Conservation (phyloP, 805 yeast species). For the Wickerhamomyces tratensis region DNA sequence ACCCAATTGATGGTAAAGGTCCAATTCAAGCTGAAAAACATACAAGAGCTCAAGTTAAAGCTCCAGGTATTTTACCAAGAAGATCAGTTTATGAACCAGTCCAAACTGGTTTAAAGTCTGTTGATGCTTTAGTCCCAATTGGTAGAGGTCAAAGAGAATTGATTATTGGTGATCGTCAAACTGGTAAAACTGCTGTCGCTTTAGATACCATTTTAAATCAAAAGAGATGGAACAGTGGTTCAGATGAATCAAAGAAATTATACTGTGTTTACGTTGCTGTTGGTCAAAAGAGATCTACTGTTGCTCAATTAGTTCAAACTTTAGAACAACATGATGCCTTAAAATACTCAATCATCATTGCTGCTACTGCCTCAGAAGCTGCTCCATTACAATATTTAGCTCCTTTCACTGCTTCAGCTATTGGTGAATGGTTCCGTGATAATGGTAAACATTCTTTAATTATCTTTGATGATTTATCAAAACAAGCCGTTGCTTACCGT, state of each 20-base stretch:
- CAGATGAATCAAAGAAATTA: constrained; percentile 93
- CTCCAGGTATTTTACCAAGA: constrained; percentile 99
- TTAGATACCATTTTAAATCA: constrained; percentile 97
- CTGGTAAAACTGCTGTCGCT: constrained; percentile 99
- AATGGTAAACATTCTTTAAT: constrained; percentile 97
- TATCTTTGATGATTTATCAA: constrained; percentile 95
- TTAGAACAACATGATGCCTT: constrained; percentile 97
- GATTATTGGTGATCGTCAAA: constrained; percentile 99
- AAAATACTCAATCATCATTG: constrained; percentile 95
- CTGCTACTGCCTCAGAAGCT: constrained; percentile 99
- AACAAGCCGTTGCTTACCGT: constrained; percentile 99
- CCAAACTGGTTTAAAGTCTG: constrained; percentile 99
- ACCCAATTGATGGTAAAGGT: constrained; percentile 99
- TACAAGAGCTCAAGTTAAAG: constrained; percentile 97
- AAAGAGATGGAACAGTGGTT: constrained; percentile 96
- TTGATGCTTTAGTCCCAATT: constrained; percentile 97
- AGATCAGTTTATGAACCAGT: constrained; percentile 97
- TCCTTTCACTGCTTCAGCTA: constrained; percentile 99
- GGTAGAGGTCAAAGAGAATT: constrained; percentile 99
- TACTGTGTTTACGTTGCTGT: constrained; percentile 99
- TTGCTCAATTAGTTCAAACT: constrained; percentile 98
- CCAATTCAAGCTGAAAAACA: constrained; percentile 81
- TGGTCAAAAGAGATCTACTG: constrained; percentile 99
- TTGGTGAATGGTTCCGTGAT: constrained; percentile 99
- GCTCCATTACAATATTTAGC: constrained; percentile 99